phyloP scores from a whole-genome alignment of 129 eudicot species.

The Centaurea solstitialis region DNA sequence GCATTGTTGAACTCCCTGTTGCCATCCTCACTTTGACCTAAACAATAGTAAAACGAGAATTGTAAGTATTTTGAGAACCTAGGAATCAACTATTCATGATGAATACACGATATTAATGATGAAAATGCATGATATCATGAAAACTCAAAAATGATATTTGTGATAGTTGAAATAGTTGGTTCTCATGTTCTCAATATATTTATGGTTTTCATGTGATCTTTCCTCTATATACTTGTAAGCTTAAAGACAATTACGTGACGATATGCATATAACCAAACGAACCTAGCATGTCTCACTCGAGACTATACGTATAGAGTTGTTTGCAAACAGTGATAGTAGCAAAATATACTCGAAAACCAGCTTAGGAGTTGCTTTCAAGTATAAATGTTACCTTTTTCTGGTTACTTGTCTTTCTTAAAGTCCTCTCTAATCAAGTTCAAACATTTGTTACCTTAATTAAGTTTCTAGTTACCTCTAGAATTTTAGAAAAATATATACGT shows the following conservation, averaged over 20 bases:
- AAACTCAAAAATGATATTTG: background rate
- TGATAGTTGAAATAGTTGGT: background rate
- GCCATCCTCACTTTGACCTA: conserved; percentile 39
- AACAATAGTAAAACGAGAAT: conserved; percentile 5
- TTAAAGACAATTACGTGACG: background rate
- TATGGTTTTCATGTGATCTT: background rate
- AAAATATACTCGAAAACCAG: conserved; percentile 1
- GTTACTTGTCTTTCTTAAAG: background rate
- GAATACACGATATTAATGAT: background rate
- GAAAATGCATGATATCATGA: background rate
- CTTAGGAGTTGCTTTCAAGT: conserved; percentile 1
- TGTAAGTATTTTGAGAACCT: background rate
- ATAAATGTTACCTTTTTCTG: background rate
- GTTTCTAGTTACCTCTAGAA: conserved; percentile 2
- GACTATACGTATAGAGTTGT: background rate
- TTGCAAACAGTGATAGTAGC: background rate
- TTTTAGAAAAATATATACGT: background rate
- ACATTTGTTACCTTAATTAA: background rate
- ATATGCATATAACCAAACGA: background rate
- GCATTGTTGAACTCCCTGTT: conserved; percentile 37
- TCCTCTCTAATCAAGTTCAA: background rate
- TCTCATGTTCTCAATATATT: background rate
- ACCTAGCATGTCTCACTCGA: background rate
- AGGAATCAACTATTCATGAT: background rate
- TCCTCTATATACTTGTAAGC: background rate